A percentile compares a stretch with the other conserved stretches of the same genome.
Evolutionary conservation across 306 rosid species (phyloP).

Genomic region (Biancaea sappan): DNA sequence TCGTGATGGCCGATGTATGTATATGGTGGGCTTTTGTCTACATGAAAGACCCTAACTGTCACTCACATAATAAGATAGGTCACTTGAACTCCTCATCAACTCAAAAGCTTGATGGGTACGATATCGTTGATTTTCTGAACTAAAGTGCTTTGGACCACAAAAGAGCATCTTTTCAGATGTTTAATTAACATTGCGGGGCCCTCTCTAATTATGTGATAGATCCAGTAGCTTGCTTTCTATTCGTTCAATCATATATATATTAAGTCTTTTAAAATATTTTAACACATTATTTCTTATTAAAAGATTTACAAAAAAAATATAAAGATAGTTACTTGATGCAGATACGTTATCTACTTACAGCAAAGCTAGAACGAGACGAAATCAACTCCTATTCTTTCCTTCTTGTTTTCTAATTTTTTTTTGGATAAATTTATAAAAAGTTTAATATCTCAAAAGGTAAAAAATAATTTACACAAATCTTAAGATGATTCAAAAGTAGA

Average conservation of each 20-base stretch:
- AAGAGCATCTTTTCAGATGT: slow-evolving; percentile 58
- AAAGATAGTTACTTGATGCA: not conserved
- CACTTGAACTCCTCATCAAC: slow-evolving; percentile 46
- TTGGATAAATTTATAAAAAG: no score
- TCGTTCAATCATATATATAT: not conserved
- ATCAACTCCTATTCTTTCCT: not conserved
- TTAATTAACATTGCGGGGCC: slow-evolving; percentile 50
- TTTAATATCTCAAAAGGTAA: no score
- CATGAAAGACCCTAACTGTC: slow-evolving; percentile 44
- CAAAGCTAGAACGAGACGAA: not conserved
- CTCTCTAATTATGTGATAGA: slow-evolving; percentile 26
- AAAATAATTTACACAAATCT: no score
- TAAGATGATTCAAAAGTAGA: no score
- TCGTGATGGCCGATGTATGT: slow-evolving; percentile 40
- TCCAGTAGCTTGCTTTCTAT: slow-evolving; percentile 11
- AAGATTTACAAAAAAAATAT: no score
- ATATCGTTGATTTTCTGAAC: slow-evolving; percentile 60
- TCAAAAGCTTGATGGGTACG: slow-evolving; percentile 50
- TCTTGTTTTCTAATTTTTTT: no score
- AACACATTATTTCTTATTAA: no score
- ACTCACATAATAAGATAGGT: slow-evolving; percentile 36
- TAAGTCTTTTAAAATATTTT: no score
- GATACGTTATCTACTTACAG: not conserved
- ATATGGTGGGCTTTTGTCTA: slow-evolving; percentile 16
- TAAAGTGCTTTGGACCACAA: slow-evolving; percentile 57